Percentiles rank a stretch among this genome's conserved stretches.
Conservation (phyloP, 2,329 filamentous ascomycete genomes). For the Trichoderma koningiopsis region DNA sequence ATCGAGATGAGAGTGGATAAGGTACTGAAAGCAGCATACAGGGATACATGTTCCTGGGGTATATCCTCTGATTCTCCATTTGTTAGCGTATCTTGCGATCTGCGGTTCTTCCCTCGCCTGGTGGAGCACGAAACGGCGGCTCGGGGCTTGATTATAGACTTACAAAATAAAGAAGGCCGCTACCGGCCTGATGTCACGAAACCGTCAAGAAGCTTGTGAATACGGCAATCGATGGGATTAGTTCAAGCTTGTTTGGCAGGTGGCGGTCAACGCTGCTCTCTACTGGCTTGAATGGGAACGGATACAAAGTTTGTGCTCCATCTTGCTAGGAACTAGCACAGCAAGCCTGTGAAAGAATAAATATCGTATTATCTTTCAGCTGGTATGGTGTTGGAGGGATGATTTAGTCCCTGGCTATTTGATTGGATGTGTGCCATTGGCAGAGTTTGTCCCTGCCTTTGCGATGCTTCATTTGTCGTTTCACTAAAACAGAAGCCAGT, state of each 20-base stretch:
- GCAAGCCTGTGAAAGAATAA: background rate
- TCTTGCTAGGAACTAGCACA: conserved; percentile 5
- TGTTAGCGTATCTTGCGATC: background rate
- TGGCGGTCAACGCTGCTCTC: background rate
- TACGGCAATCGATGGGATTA: background rate
- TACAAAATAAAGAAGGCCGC: background rate
- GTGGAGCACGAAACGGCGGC: background rate
- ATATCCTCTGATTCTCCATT: background rate
- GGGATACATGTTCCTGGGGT: conserved; percentile 1
- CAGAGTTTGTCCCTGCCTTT: background rate
- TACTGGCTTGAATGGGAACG: background rate
- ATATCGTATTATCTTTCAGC: background rate
- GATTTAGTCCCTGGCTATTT: background rate
- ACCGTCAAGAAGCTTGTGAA: conserved; percentile 6
- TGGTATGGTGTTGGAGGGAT: background rate
- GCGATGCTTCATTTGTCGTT: background rate
- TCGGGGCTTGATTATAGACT: background rate
- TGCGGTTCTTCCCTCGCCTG: background rate
- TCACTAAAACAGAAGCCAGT: background rate
- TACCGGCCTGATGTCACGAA: conserved; percentile 20
- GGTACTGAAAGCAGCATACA: conserved; percentile 7
- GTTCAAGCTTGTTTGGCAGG: background rate
- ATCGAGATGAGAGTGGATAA: background rate
- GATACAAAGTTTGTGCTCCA: conserved; percentile 12
- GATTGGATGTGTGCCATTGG: background rate